These are phyloP conservation scores for Tolypocladium tundrense DNA, from an alignment of 2,329 filamentous ascomycete species.

Conservation along the genomic window DNA sequence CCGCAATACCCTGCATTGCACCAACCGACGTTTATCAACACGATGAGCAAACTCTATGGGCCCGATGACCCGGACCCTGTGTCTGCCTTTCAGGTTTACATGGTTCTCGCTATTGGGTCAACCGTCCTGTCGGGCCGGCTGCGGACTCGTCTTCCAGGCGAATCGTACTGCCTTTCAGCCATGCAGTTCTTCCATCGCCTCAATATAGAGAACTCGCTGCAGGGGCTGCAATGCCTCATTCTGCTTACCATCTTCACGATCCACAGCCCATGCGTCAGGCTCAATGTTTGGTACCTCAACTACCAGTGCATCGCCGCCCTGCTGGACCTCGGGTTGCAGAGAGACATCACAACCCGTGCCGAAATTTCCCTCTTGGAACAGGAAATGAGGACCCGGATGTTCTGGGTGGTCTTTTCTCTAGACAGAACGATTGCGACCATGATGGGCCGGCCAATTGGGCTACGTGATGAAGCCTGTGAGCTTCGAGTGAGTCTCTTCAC, in stretches of 20 bases:
- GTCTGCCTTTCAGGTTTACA: constrained; percentile 36
- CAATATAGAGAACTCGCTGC: constrained; percentile 35
- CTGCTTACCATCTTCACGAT: constrained; percentile 37
- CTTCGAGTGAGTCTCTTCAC: constrained; percentile 24
- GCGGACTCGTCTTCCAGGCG: constrained; percentile 33
- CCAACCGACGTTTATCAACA: constrained; percentile 27
- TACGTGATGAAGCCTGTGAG: constrained; percentile 45
- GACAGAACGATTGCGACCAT: constrained; percentile 43
- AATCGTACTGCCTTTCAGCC: constrained; percentile 38
- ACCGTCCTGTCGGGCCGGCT: constrained; percentile 12
- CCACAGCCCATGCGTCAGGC: constrained; percentile 34
- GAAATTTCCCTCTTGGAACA: constrained; percentile 37
- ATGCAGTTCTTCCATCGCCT: constrained; percentile 34
- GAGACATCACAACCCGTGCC: constrained; percentile 31
- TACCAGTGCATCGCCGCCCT: constrained; percentile 43
- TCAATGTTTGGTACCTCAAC: constrained; percentile 45
- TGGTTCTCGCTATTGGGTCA: constrained; percentile 36
- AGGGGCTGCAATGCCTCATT: constrained; percentile 38
- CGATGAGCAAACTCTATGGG: constrained; percentile 26
- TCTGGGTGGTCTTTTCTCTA: constrained; percentile 43
- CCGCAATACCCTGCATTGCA: constrained; percentile 40
- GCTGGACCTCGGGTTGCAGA: constrained; percentile 40
- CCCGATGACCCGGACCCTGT: constrained; percentile 16
- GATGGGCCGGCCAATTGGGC: constrained; percentile 44
- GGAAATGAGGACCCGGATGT: constrained; percentile 44